A percentile compares a stretch with the other conserved stretches of the same genome.
phyloP scores from a whole-genome alignment of 2,329 filamentous ascomycete species.

The Pseudopithomyces maydicus region DNA sequence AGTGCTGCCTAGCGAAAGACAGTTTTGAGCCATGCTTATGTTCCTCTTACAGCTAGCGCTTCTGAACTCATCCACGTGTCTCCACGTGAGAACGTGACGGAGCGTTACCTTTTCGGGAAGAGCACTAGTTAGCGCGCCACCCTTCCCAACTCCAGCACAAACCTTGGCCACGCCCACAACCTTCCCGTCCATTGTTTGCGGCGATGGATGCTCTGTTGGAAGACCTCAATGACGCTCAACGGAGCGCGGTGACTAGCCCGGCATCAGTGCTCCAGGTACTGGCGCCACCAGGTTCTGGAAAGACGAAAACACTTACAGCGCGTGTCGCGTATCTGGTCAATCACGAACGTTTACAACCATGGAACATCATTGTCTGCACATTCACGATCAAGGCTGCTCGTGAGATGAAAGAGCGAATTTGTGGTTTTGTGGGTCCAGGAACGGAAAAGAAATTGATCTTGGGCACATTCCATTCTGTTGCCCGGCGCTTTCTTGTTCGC shows the following conservation, averaged over 20 bases:
- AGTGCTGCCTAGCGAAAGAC: no score
- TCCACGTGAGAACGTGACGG: background rate
- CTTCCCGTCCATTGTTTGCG: constrained; percentile 1
- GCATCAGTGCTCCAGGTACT: constrained; percentile 66
- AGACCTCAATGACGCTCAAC: constrained; percentile 69
- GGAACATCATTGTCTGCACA: constrained; percentile 91
- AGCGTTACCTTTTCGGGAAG: background rate
- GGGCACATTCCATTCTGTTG: constrained; percentile 94
- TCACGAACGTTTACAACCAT: constrained; percentile 72
- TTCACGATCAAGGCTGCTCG: constrained; percentile 95
- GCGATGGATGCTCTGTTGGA: constrained; percentile 61
- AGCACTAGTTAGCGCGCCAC: background rate
- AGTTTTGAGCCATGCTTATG: no score
- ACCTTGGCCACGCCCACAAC: background rate
- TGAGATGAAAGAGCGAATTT: constrained; percentile 91
- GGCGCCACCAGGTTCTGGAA: constrained; percentile 73
- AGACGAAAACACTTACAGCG: constrained; percentile 93
- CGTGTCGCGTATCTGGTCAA: constrained; percentile 88
- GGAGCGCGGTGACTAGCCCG: constrained; percentile 66
- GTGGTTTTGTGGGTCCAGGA: constrained; percentile 77
- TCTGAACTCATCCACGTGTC: background rate
- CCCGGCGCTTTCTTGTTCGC: constrained; percentile 78
- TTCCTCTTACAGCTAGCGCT: background rate
- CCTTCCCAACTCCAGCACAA: background rate
- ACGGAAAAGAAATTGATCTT: constrained; percentile 78